A percentile compares a stretch with the other conserved stretches of the same genome.
Conservation (phyloP, 1,284 basidiomycete species). For the Sphaerobolus stellatus region DNA sequence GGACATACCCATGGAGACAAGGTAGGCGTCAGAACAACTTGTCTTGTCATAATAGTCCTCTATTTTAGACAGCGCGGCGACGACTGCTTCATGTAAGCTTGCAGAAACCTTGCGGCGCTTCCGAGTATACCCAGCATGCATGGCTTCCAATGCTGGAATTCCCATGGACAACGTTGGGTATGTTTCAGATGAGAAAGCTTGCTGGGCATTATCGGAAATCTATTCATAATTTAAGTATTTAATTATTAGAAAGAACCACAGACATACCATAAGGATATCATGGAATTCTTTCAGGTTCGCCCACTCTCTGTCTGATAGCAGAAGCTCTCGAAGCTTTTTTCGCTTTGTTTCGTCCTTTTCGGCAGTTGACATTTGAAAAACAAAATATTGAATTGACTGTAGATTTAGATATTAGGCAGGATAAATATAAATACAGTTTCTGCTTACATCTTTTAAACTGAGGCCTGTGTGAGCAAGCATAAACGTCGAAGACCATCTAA, state of each 20-base stretch:
- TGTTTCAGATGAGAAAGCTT: constrained; percentile 39
- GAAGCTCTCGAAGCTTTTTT: constrained; percentile 27
- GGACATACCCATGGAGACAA: neutral
- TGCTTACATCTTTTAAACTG: constrained; percentile 21
- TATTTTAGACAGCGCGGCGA: constrained; percentile 26
- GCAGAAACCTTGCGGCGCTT: neutral
- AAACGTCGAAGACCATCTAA: constrained; percentile 43
- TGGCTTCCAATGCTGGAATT: constrained; percentile 35
- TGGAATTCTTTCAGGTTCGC: constrained; percentile 23
- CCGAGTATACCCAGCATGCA: constrained; percentile 31
- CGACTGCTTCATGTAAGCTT: constrained; percentile 14
- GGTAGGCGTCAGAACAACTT: neutral
- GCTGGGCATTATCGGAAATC: constrained; percentile 38
- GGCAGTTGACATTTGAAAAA: constrained; percentile 26
- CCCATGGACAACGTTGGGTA: constrained; percentile 30
- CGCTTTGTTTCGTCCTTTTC: constrained; percentile 28
- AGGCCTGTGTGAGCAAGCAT: constrained; percentile 34
- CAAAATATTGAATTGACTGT: constrained; percentile 24
- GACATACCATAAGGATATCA: constrained; percentile 32
- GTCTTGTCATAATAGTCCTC: constrained; percentile 27
- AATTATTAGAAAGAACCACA: constrained; percentile 5
- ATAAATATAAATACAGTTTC: constrained; percentile 9
- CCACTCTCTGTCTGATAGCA: constrained; percentile 35
- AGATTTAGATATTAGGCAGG: neutral
- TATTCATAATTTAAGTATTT: constrained; percentile 15